A percentile compares a stretch with the other conserved stretches of the same genome.
Conservation (phyloP, 441 rosid genomes). For the Euphorbia celastroides region DNA sequence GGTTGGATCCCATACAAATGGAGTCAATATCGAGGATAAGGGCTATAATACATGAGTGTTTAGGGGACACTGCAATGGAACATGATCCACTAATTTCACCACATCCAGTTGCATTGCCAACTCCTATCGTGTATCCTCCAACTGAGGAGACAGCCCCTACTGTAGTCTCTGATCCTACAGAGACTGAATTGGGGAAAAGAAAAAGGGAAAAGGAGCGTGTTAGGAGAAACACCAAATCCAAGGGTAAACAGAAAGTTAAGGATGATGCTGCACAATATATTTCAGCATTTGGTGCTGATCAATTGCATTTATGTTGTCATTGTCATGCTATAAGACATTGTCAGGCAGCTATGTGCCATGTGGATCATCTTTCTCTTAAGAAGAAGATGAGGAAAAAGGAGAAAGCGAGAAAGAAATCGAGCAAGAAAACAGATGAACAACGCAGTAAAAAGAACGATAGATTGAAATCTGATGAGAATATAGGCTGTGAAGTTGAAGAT, state of each 20-base stretch:
- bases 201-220: slow-evolving; percentile 29
- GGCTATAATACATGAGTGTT: slow-evolving; percentile 38
- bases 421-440: slow-evolving; percentile 25
- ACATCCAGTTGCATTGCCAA: not conserved
- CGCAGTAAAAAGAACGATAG: slow-evolving; percentile 25
- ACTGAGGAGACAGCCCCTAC: not conserved
- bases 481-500: slow-evolving; percentile 11
- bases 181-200: slow-evolving; percentile 26
- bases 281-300: slow-evolving; percentile 25
- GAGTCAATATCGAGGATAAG: slow-evolving; percentile 41
- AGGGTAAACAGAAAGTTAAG: slow-evolving; percentile 26
- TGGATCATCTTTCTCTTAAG: slow-evolving; percentile 20
- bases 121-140: not conserved
- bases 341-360: slow-evolving; percentile 9
- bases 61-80: slow-evolving; percentile 28
- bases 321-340: slow-evolving; percentile 15
- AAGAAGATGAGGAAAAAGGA: slow-evolving; percentile 29
- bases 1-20: slow-evolving; percentile 35
- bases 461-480: slow-evolving; percentile 17
- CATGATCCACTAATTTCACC: not conserved
- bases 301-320: slow-evolving; percentile 22
- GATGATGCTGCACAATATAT: slow-evolving; percentile 24
- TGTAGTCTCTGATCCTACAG: slow-evolving; percentile 5
- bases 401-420: slow-evolving; percentile 18
- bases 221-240: slow-evolving; percentile 22